These are phyloP conservation scores for Hypoxylon sp. DNA, from an alignment of 2,329 filamentous ascomycete species.

Conservation along the genomic window DNA sequence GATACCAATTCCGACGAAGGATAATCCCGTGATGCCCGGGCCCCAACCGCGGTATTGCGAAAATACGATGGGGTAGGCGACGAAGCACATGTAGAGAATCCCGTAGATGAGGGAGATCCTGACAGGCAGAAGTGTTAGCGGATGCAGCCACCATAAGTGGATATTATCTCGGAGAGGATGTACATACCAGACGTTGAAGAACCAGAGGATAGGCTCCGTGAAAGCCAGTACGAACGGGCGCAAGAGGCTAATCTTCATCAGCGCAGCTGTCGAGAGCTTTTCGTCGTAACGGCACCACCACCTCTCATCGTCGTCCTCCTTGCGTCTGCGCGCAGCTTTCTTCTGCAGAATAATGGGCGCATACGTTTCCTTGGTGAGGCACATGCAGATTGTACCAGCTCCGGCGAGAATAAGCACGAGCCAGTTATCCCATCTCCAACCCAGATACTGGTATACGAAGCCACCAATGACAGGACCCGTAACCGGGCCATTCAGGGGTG, in stretches of 20 bases:
- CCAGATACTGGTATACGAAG: conserved; percentile 80
- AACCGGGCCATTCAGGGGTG: conserved; percentile 77
- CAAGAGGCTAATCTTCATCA: conserved; percentile 80
- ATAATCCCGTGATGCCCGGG: conserved; percentile 77
- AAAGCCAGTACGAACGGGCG: conserved; percentile 81
- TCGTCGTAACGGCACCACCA: conserved; percentile 88
- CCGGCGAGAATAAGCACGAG: conserved; percentile 79
- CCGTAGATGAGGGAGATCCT: conserved; percentile 87
- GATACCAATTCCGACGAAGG: conserved; percentile 78
- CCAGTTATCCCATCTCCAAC: conserved; percentile 92
- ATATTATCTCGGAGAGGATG: not conserved
- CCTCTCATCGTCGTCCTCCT: conserved; percentile 75
- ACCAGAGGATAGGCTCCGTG: conserved; percentile 84
- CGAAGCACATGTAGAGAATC: conserved; percentile 90
- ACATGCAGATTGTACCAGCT: conserved; percentile 68
- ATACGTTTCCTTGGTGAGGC: conserved; percentile 79
- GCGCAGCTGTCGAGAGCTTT: conserved; percentile 69
- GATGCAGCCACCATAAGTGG: not conserved
- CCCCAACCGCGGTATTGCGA: conserved; percentile 79
- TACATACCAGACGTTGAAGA: conserved; percentile 73
- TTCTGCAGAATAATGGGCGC: conserved; percentile 75
- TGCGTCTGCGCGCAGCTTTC: conserved; percentile 72
- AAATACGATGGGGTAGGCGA: conserved; percentile 90
- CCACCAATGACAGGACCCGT: conserved; percentile 81
- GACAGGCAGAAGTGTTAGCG: conserved; percentile 1